phyloP scores from a whole-genome alignment of 1,284 basidiomycete species.

The Mycena sp. region DNA sequence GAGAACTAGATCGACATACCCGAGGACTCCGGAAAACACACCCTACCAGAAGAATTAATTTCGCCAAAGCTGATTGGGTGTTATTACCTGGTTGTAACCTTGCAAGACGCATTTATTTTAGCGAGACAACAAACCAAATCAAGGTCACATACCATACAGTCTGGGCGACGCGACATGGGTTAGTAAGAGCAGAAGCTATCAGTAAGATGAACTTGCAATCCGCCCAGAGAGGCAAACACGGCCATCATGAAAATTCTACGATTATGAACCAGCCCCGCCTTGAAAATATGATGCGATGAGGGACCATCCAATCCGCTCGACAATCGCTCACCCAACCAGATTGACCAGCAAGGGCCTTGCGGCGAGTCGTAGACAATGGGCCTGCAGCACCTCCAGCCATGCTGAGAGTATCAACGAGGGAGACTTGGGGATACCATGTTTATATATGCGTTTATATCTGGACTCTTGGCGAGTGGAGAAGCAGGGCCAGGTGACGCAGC shows the following conservation, averaged over 20 bases:
- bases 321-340: conserved; percentile 69
- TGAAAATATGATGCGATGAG: conserved; percentile 1
- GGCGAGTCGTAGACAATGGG: conserved; percentile 54
- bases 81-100: conserved; percentile 72
- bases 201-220: conserved; percentile 59
- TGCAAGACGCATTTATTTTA: conserved; percentile 3
- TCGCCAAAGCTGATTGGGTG: not conserved
- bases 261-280: conserved; percentile 73
- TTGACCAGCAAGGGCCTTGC: conserved; percentile 65
- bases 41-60: conserved; percentile 50
- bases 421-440: not conserved
- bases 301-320: not conserved
- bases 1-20: conserved; percentile 43
- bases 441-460: conserved; percentile 7
- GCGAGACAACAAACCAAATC: not conserved
- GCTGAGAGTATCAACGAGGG: conserved; percentile 28
- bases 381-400: conserved; percentile 56
- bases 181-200: not conserved
- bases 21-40: conserved; percentile 77
- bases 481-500: too few relatives aligned
- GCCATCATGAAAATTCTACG: conserved; percentile 68
- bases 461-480: too few relatives aligned
- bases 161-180: conserved; percentile 52
- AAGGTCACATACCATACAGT: conserved; percentile 56
- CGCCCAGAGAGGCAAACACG: conserved; percentile 78